These are phyloP conservation scores for Torulaspora pretoriensis DNA, from an alignment of 1,139 yeast species.

Conservation along the genomic window DNA sequence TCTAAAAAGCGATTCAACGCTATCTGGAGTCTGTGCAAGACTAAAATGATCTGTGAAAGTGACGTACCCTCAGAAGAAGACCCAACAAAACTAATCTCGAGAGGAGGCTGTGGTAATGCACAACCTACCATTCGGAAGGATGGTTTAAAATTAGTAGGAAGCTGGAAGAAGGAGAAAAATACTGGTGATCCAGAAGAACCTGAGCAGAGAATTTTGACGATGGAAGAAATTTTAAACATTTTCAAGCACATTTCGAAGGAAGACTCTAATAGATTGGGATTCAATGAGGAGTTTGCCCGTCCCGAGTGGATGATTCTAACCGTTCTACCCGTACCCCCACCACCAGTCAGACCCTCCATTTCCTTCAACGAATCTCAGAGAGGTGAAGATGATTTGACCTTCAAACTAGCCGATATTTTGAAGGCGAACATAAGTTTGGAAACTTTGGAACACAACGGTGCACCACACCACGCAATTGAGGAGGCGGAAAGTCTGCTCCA, in stretches of 20 bases:
- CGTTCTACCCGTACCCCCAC: constrained; percentile 99
- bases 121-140: constrained; percentile 96
- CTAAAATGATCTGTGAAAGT: constrained; percentile 94
- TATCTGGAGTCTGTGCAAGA: constrained; percentile 87
- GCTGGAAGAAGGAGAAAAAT: constrained; percentile 86
- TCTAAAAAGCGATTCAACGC: constrained; percentile 96
- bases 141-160: constrained; percentile 93
- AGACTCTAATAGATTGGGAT: constrained; percentile 79
- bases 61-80: constrained; percentile 69
- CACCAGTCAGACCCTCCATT: constrained; percentile 97
- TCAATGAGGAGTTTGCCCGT: constrained; percentile 92
- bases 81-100: constrained; percentile 48
- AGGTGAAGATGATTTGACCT: constrained; percentile 98
- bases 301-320: constrained; percentile 99
- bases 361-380: constrained; percentile 98
- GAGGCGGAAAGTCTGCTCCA: constrained; percentile 95
- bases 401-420: constrained; percentile 91
- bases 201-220: constrained; percentile 83
- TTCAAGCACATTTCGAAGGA: constrained; percentile 85
- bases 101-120: constrained; percentile 98
- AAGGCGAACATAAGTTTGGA: constrained; percentile 96
- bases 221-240: constrained; percentile 84
- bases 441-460: constrained; percentile 95
- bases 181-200: constrained; percentile 78
- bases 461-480: constrained; percentile 95